A percentile compares a stretch with the other conserved stretches of the same genome.
phyloP scores from a whole-genome alignment of 1,284 basidiomycete species.

The Cerrena zonata region DNA sequence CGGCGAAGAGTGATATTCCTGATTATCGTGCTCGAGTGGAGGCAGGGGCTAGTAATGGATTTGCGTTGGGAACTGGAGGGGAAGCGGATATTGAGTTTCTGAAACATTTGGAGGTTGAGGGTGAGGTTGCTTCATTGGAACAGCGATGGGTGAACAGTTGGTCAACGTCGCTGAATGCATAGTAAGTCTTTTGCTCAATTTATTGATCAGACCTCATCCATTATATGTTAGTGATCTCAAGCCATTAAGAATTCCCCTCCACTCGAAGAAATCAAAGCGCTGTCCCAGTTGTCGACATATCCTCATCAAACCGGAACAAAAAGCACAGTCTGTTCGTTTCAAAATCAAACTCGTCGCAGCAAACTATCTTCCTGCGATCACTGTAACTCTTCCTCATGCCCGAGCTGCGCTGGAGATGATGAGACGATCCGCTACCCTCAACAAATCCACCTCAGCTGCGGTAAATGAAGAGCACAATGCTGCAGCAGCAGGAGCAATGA shows the following conservation, averaged over 20 bases:
- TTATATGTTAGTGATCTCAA: slow-evolving; percentile 59
- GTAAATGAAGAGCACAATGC: slow-evolving; percentile 37
- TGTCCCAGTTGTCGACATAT: slow-evolving; percentile 93
- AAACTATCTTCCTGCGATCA: slow-evolving; percentile 87
- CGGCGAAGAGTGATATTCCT: slow-evolving; percentile 60
- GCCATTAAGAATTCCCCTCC: slow-evolving; percentile 84
- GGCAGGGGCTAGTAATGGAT: slow-evolving; percentile 44
- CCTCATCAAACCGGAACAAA: slow-evolving; percentile 96
- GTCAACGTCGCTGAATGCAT: slow-evolving; percentile 58
- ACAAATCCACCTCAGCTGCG: slow-evolving; percentile 36
- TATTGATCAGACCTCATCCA: neutral
- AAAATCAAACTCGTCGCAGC: slow-evolving; percentile 96
- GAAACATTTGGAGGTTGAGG: slow-evolving; percentile 52
- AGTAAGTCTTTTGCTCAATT: slow-evolving; percentile 40
- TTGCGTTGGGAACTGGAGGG: slow-evolving; percentile 51
- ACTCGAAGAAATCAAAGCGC: slow-evolving; percentile 90
- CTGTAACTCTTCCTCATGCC: slow-evolving; percentile 62
- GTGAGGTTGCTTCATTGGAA: slow-evolving; percentile 67
- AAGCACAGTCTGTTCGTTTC: slow-evolving; percentile 86
- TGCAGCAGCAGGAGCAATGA: slow-evolving; percentile 40
- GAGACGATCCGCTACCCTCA: slow-evolving; percentile 37
- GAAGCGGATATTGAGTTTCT: slow-evolving; percentile 69
- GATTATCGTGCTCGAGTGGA: slow-evolving; percentile 70
- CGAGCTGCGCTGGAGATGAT: slow-evolving; percentile 38
- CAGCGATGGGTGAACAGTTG: slow-evolving; percentile 81